Evolutionary conservation across 331 rosid species (phyloP), one percentile per base, ranked within the genome.

Genomic region (Saraca asoca): DNA sequence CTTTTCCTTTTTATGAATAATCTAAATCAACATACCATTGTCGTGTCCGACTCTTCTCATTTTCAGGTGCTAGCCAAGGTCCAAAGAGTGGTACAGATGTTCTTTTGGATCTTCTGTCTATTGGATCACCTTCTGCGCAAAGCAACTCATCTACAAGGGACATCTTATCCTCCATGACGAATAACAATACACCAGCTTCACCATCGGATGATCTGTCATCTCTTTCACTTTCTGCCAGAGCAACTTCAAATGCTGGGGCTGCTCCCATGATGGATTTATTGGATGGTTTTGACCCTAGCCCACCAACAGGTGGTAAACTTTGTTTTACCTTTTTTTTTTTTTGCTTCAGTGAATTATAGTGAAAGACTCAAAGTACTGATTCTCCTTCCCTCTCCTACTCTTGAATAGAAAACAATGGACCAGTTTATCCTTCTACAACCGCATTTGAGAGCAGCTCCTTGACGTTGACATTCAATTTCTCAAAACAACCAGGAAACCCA

Each of bases 381-480:
- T 59, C 9, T 35, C 54, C 52, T 46, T 37, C 46, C 11, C 68
- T 52, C 66, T 56, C 76, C 48, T 51, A 43, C 65, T 77, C 48
- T 59, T 80, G 62, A 71, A 59, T 84, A 94, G 99, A 85, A 70
- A 81, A 77, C 83, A 88, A 83, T 54, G 92, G 95, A 80, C 75
- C 84, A 46, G 89, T 72, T 52, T 82, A 86, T 86, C 96, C 97
- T 64, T 85, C 99, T 51, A 43, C 85, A 34, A 85, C 89, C 48
- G 99, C 93, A 31, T 86, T 76, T 73, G 97, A 90, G 85, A 94
- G 99, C 80, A 85, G 89, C 76, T 79, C 84, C 56, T 78, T 94
- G 84, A 88, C 75, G 83, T 80, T 90, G 71, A 78, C 77, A 43
- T 94, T 90, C 70, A 77, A 70, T 82, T 90, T 94, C 83, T 86